Evolutionary conservation across 2,329 filamentous ascomycete species (phyloP), one percentile per base, ranked within the genome.

Genomic region (Sporothrix dimorphospora): DNA sequence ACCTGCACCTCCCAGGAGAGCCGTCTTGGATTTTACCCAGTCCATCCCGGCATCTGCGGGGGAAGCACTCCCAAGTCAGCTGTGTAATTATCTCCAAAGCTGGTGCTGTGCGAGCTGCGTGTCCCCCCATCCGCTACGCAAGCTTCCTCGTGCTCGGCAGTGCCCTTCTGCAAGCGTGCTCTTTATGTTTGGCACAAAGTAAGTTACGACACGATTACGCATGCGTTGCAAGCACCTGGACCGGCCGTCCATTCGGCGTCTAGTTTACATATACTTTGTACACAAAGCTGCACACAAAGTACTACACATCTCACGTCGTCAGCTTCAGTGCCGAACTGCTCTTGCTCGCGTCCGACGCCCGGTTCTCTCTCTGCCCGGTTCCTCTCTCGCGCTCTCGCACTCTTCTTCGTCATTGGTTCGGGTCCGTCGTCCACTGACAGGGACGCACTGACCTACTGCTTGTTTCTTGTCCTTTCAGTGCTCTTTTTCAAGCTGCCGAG

Each of bases 121-220:
- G 38, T 42, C 24, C 51, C 21, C 21, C 19, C n/a, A 7, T 21
- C 19, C 21, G 49, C 19, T 9, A 1, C 9, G 49, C 49, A 53
- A 53, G 19, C 34, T 42, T 21, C n/a, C 16, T 63, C 38, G 30
- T 59, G 30, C 30, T 19, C 38, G 59, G 38, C 38, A 63, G 9
- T 61, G 34, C 12, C 24, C 55, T 30, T 59, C 27, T 59, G 53
- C 53, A 19, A 34, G 14, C 34, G 27, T 38, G n/a, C 9, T 8
- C 8, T 42, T 47, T 47, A 16, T 14, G 19, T 19, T 42, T 24
- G 24, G 40, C n/a, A 45, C 59, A 24, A 63, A 27, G 59, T 63
- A n/a, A n/a, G n/a, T n/a, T n/a, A 66, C 63, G 24, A 34, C 42
- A 49, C 24, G 16, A 66, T 66, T 66, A 49, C 63, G 63, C 63